Evolutionary conservation across 2,329 filamentous ascomycete genomes (phyloP).

Genomic region (Aspergillus pseudoterreus): DNA sequence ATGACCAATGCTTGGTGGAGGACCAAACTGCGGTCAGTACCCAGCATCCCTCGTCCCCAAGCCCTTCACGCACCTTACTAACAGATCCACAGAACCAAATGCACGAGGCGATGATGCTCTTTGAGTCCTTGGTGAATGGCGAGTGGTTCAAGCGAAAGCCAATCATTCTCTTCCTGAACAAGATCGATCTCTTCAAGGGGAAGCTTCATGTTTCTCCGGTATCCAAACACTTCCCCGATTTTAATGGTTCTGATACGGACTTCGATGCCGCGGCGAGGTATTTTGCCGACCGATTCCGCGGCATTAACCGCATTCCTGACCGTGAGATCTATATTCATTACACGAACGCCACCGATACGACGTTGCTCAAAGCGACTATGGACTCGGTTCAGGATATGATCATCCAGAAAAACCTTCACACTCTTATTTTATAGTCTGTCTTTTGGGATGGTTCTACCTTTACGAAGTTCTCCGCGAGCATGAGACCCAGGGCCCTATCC

Average conservation of each 20-base stretch:
- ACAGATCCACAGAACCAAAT: conserved; percentile 72
- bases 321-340: conserved; percentile 59
- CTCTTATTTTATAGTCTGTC: conserved; percentile 61
- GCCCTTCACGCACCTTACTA: not conserved
- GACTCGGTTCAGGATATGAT: conserved; percentile 83
- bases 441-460: conserved; percentile 8
- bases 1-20: conserved; percentile 93
- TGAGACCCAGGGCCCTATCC: conserved; percentile 16
- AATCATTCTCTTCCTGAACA: conserved; percentile 81
- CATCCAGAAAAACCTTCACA: conserved; percentile 77
- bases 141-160: conserved; percentile 82
- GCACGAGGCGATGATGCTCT: conserved; percentile 83
- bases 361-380: conserved; percentile 82
- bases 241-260: conserved; percentile 66
- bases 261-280: conserved; percentile 74
- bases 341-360: conserved; percentile 62
- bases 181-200: conserved; percentile 79
- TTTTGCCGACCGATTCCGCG: conserved; percentile 76
- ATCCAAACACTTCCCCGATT: conserved; percentile 73
- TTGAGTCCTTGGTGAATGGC: conserved; percentile 80
- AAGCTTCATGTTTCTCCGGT: conserved; percentile 71
- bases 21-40: conserved; percentile 88
- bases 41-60: not conserved
- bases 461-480: conserved; percentile 16
- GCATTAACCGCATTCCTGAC: conserved; percentile 62